Conservation (phyloP, 2,329 filamentous ascomycete genomes). For the Zelopaecilomyces penicillatus region DNA sequence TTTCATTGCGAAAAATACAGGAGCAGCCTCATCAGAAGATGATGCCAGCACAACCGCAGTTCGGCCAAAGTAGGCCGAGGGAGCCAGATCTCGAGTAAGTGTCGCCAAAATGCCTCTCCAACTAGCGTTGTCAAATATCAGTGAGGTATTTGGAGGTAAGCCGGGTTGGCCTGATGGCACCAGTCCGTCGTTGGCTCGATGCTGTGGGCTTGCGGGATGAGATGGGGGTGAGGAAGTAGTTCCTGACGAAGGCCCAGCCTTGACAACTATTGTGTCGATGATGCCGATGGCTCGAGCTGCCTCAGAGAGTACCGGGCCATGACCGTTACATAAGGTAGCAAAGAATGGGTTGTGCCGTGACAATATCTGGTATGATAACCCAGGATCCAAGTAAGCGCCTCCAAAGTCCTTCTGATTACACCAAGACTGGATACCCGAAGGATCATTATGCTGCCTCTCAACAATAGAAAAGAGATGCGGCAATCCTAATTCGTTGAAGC, state of each 20-base stretch:
- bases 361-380: slow-evolving; percentile 52
- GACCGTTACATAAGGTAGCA: slow-evolving; percentile 38
- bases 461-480: slow-evolving; percentile 72
- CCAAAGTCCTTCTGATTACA: slow-evolving; percentile 69
- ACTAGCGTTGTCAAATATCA: slow-evolving; percentile 73
- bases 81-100: slow-evolving; percentile 71
- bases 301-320: slow-evolving; percentile 57
- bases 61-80: slow-evolving; percentile 69
- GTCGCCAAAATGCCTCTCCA: slow-evolving; percentile 83
- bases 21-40: slow-evolving; percentile 65
- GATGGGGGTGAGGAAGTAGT: slow-evolving; percentile 38
- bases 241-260: slow-evolving; percentile 32
- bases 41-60: slow-evolving; percentile 69
- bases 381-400: slow-evolving; percentile 72
- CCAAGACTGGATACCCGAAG: slow-evolving; percentile 60
- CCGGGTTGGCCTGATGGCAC: slow-evolving; percentile 21
- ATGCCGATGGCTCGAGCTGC: slow-evolving; percentile 72
- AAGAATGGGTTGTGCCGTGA: slow-evolving; percentile 49
- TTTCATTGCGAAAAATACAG: slow-evolving; percentile 69
- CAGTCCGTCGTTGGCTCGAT: slow-evolving; percentile 18
- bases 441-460: slow-evolving; percentile 58
- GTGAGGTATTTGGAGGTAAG: slow-evolving; percentile 40
- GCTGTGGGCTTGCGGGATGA: slow-evolving; percentile 39
- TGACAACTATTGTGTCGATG: slow-evolving; percentile 71
- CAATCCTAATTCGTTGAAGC: slow-evolving; percentile 75